These are phyloP conservation scores for Friedmanniomyces simplex DNA, from an alignment of 495 filamentous ascomycete genomes.

Conservation along the genomic window DNA sequence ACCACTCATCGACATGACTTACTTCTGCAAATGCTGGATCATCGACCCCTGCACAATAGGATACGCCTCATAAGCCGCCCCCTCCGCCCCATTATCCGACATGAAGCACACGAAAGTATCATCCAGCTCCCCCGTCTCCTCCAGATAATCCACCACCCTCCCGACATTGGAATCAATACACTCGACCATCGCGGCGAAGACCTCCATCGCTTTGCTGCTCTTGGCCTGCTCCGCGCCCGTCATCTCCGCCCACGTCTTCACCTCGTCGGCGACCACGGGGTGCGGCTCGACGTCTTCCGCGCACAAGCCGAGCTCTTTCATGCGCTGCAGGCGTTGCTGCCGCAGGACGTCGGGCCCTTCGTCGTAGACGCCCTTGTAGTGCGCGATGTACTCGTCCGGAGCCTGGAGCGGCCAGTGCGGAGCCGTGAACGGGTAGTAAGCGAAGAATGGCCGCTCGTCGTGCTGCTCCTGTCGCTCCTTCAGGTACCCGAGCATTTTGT, in stretches of 20 bases:
- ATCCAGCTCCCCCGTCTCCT: constrained; percentile 48
- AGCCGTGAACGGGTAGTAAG: constrained; percentile 36
- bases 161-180: constrained; percentile 52
- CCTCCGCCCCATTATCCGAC: constrained; percentile 57
- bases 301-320: constrained; percentile 33
- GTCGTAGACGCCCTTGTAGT: constrained; percentile 36
- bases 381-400: constrained; percentile 26
- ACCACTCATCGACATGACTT: too few species aligned
- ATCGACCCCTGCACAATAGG: constrained; percentile 37
- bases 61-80: constrained; percentile 49
- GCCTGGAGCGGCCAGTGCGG: constrained; percentile 40
- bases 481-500: constrained; percentile 33
- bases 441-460: constrained; percentile 37
- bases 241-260: constrained; percentile 44
- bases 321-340: constrained; percentile 25
- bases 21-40: constrained; percentile 43
- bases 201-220: constrained; percentile 49
- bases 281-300: constrained; percentile 30
- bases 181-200: constrained; percentile 56
- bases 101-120: constrained; percentile 57
- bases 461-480: constrained; percentile 39
- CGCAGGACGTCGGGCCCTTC: constrained; percentile 35
- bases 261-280: constrained; percentile 42
- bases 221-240: constrained; percentile 40
- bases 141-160: constrained; percentile 45